Conservation (phyloP, 805 yeast species). For the Zygotorulaspora danielsina region DNA sequence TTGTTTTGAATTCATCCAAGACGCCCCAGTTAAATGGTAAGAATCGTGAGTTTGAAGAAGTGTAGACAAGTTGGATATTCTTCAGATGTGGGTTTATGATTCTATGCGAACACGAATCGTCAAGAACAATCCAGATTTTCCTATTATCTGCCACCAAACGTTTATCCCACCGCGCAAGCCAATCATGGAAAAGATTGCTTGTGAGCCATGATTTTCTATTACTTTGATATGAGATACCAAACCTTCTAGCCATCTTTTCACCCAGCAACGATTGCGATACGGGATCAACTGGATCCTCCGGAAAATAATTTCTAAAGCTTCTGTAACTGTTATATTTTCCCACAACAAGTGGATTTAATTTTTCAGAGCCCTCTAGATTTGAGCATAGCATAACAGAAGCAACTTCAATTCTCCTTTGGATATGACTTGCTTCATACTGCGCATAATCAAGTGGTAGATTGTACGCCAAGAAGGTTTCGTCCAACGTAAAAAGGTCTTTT, state of each 20-base stretch:
- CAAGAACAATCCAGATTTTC: slow-evolving; percentile 52
- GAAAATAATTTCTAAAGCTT: slow-evolving; percentile 38
- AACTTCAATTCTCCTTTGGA: slow-evolving; percentile 38
- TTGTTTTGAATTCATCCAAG: slow-evolving; percentile 54
- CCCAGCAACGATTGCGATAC: slow-evolving; percentile 32
- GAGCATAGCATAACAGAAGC: slow-evolving; percentile 58
- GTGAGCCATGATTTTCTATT: slow-evolving; percentile 62
- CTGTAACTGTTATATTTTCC: slow-evolving; percentile 51
- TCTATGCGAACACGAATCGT: slow-evolving; percentile 61
- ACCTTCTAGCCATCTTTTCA: slow-evolving; percentile 46
- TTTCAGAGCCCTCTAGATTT: slow-evolving; percentile 60
- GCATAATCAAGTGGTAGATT: slow-evolving; percentile 58
- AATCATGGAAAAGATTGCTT: slow-evolving; percentile 57
- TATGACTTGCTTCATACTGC: slow-evolving; percentile 39
- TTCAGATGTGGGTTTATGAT: slow-evolving; percentile 49
- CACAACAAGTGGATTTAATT: slow-evolving; percentile 55
- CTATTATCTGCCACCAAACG: slow-evolving; percentile 46
- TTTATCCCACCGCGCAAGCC: slow-evolving; percentile 57
- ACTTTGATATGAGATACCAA: slow-evolving; percentile 53
- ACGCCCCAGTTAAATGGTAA: slow-evolving; percentile 64
- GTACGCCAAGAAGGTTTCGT: slow-evolving; percentile 57
- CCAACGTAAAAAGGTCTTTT: slow-evolving; percentile 53
- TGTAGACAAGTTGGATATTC: slow-evolving; percentile 40
- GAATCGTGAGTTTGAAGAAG: slow-evolving; percentile 41
- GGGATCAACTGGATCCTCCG: slow-evolving; percentile 30